Evolutionary conservation across 2,329 filamentous ascomycete species (phyloP).

Genomic region (Pseudopyricularia cyperi): DNA sequence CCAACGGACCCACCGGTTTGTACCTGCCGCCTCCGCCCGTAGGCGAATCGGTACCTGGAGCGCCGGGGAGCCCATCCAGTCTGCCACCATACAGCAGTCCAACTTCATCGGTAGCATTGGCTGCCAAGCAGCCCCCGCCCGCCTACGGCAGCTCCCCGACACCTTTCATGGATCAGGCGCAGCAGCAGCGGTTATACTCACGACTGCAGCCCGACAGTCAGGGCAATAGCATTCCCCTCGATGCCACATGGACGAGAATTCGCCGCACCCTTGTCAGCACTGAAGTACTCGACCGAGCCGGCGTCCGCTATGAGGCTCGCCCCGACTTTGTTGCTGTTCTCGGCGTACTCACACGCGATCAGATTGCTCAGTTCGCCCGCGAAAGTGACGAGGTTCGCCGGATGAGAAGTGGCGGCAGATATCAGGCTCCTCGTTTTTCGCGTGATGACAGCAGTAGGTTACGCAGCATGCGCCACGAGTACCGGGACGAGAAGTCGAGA

Average conservation of each 20-base stretch:
- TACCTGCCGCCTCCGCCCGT: slow-evolving; percentile 18
- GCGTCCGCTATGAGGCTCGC: slow-evolving; percentile 46
- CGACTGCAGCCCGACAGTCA: slow-evolving; percentile 42
- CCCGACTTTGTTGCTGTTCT: slow-evolving; percentile 48
- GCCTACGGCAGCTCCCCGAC: slow-evolving; percentile 15
- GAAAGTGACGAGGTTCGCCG: slow-evolving; percentile 33
- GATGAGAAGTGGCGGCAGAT: slow-evolving; percentile 17
- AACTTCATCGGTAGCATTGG: not conserved
- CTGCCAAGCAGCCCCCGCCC: slow-evolving; percentile 14
- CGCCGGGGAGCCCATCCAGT: slow-evolving; percentile 14
- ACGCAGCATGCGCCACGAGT: slow-evolving; percentile 7
- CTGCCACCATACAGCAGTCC: slow-evolving; percentile 12
- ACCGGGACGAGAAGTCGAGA: slow-evolving; percentile 7
- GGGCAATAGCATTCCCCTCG: slow-evolving; percentile 40
- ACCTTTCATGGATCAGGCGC: slow-evolving; percentile 7
- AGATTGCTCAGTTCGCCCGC: slow-evolving; percentile 38
- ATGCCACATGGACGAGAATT: slow-evolving; percentile 49
- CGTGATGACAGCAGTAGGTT: not conserved
- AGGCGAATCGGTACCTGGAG: not conserved
- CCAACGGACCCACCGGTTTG: slow-evolving; percentile 10
- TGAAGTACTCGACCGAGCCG: slow-evolving; percentile 40
- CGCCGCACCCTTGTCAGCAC: slow-evolving; percentile 41
- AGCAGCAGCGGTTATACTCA: slow-evolving; percentile 11
- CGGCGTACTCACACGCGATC: slow-evolving; percentile 35
- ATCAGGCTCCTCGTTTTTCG: not conserved